Evolutionary conservation across 2,329 filamentous ascomycete genomes (phyloP).

Genomic region (Monosporascus sp.): DNA sequence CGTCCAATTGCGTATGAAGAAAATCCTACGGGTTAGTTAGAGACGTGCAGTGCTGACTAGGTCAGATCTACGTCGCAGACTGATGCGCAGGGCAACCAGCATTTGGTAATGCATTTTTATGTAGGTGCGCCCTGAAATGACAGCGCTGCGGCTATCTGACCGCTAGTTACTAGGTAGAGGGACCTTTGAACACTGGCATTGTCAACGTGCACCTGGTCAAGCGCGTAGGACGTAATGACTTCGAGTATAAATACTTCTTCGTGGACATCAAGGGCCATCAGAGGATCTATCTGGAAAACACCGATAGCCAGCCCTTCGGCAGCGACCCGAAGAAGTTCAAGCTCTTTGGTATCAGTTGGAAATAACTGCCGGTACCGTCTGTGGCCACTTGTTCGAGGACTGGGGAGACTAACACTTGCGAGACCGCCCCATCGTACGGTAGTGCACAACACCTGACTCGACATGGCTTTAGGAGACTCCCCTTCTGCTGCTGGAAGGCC

Average conservation of each 20-base stretch:
- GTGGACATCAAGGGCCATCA: conserved; percentile 71
- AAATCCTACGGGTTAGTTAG: neutral
- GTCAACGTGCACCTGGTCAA: conserved; percentile 76
- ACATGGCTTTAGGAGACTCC: no score
- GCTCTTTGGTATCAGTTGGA: conserved; percentile 60
- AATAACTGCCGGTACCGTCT: conserved; percentile 15
- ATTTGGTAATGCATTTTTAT: conserved; percentile 81
- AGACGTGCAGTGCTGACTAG: conserved; percentile 20
- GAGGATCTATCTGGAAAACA: conserved; percentile 61
- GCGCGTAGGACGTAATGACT: conserved; percentile 57
- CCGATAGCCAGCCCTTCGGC: conserved; percentile 35
- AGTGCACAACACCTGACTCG: no score
- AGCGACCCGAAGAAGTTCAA: conserved; percentile 40
- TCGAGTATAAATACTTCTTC: conserved; percentile 73
- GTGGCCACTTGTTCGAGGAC: neutral
- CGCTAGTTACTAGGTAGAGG: conserved; percentile 56
- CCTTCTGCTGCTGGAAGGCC: no score
- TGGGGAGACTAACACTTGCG: no score
- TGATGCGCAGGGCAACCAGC: conserved; percentile 70
- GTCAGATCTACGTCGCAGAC: conserved; percentile 59
- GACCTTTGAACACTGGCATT: conserved; percentile 65
- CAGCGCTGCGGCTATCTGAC: conserved; percentile 17
- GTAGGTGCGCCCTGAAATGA: conserved; percentile 36
- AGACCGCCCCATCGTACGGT: no score
- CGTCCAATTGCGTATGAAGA: conserved; percentile 52